Base-by-base conservation (phyloP, 2,329 filamentous ascomycete species). In the Stachybotrys echinatus region DNA sequence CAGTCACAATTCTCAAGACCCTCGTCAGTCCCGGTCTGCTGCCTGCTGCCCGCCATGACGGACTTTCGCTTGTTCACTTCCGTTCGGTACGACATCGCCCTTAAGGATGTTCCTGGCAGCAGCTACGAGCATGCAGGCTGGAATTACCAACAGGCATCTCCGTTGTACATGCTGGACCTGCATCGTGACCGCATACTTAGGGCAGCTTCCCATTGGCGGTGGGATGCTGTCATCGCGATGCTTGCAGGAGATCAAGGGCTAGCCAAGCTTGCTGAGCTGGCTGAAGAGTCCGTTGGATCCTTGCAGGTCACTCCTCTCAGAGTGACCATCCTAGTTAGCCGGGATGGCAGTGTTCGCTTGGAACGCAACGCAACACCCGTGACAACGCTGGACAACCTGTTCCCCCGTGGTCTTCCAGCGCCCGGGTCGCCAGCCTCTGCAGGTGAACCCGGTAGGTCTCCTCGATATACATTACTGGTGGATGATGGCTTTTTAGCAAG, bases 171-270 rank as follows among this genome's bases (percentile, higher is more conserved):
- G 77, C 78, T 94, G 17, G 75, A 83, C 51, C 85, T 85, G 57
- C 91, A 96, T 65, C 81, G 83, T 43, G 87, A 92, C 63, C 85
- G 91, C 48, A 79, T 96, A 63, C 74, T 90, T n/a, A 77, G 72
- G 50, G 83, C 81, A 14, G 81, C 82, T 5, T 65, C 59, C 5
- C 63, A 84, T 55, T 87, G 80, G 72, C 61, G 67, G 6, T 86
- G 81, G 81, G 57, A 67, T 2, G 52, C 61, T 4, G 81, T 75
- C 1, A 56, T 77, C 10, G 59, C 70, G 1, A 54, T 58, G 4
- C 66, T 85, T 6, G 61, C 68, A 0, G 81, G 78, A 1, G 60
- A 71, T 0, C 52, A 58, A 2, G 81, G 79, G 0, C 63, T 85
- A 18, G 51, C 60, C 3, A 59, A 57, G 2, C 61, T 85, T 1